A percentile compares a stretch with the other conserved stretches of the same genome.
Evolutionary conservation across 1,284 basidiomycete genomes (phyloP).

Genomic region (Tilletia caries): DNA sequence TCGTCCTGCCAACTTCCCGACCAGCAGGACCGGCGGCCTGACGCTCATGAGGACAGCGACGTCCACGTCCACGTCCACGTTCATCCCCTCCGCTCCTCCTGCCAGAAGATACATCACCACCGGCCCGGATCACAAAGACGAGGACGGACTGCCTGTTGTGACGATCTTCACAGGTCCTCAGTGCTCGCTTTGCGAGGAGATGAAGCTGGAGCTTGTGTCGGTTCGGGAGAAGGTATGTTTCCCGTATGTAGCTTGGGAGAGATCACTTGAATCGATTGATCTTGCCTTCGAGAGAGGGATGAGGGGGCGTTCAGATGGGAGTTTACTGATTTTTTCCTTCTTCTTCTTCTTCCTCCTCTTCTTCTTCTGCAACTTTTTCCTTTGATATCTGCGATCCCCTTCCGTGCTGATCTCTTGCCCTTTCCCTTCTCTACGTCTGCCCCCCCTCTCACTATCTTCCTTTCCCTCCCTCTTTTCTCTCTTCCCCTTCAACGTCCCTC

Average conservation of each 20-base stretch:
- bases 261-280: background rate
- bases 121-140: no score
- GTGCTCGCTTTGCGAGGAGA: conserved; percentile 47
- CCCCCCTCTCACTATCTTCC: background rate
- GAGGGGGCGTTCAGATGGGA: background rate
- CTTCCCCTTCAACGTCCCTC: background rate
- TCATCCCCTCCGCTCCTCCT: no score
- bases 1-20: no score
- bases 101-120: no score
- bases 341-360: conserved; percentile 1
- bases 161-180: conserved; percentile 48
- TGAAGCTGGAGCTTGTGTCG: conserved; percentile 30
- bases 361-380: background rate
- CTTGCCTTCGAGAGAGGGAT: background rate
- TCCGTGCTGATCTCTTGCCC: no score
- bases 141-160: conserved; percentile 14
- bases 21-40: no score
- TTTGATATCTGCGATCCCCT: no score
- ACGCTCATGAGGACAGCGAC: no score
- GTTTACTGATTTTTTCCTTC: background rate
- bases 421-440: no score
- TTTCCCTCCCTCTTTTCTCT: background rate
- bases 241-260: background rate
- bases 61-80: no score
- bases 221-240: conserved; percentile 21